phyloP scores from a whole-genome alignment of 2,329 filamentous ascomycete species.

The Macroventuria anomochaeta region DNA sequence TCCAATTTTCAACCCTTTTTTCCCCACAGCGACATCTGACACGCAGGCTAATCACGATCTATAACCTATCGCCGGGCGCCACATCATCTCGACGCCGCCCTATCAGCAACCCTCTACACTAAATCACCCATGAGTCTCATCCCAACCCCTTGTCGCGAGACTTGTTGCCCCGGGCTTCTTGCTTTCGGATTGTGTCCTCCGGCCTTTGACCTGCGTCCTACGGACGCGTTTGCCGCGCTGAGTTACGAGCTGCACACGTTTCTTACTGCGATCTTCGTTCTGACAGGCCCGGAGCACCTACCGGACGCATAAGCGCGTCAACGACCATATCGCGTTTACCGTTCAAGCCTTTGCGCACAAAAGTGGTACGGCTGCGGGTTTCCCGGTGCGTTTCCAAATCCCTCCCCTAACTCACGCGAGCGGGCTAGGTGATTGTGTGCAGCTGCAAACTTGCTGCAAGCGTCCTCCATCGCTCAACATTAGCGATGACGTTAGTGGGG shows the following conservation, averaged over 20 bases:
- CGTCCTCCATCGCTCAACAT: slow-evolving; percentile 1
- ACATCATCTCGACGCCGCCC: slow-evolving; percentile 16
- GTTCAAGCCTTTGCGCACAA: not conserved
- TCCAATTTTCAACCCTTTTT: not conserved
- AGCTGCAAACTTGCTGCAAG: slow-evolving; percentile 18
- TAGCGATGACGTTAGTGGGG: slow-evolving; percentile 1
- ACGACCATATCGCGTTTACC: not conserved
- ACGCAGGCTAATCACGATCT: slow-evolving; percentile 18
- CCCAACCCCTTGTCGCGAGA: not conserved
- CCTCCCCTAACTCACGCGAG: not conserved
- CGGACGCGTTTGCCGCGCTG: not conserved
- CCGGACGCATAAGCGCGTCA: slow-evolving; percentile 6
- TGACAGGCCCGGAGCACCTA: slow-evolving; percentile 9
- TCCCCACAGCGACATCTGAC: slow-evolving; percentile 6
- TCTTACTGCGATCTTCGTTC: slow-evolving; percentile 2
- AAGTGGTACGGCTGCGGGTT: slow-evolving; percentile 10
- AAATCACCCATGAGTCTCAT: slow-evolving; percentile 1
- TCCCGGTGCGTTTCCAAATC: slow-evolving; percentile 10
- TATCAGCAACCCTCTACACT: slow-evolving; percentile 6
- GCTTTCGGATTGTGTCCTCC: not conserved
- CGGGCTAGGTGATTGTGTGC: slow-evolving; percentile 7
- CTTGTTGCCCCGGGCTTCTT: not conserved
- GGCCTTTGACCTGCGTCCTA: too few species aligned
- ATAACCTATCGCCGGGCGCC: slow-evolving; percentile 14
- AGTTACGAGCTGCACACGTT: slow-evolving; percentile 11